Conservation (phyloP, 1,139 yeast genomes). For the Lodderomyces pseudojiufengensis region DNA sequence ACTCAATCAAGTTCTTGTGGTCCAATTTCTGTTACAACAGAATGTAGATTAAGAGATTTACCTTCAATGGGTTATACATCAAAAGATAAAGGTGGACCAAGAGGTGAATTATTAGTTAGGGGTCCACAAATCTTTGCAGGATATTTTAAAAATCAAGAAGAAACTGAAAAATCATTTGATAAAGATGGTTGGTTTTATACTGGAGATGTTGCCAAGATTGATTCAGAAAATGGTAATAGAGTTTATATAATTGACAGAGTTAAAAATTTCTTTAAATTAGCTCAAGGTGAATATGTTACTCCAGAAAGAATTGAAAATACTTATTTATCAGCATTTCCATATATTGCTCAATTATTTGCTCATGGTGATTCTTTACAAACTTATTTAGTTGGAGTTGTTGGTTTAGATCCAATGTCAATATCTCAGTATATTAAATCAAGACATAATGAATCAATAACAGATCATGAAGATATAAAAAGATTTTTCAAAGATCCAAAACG, state of each 20-base stretch:
- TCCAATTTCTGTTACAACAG: slow-evolving; percentile 30
- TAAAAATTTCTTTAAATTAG: slow-evolving; percentile 41
- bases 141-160: slow-evolving; percentile 37
- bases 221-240: slow-evolving; percentile 18
- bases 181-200: slow-evolving; percentile 49
- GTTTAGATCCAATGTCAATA: slow-evolving; percentile 37
- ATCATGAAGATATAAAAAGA: slow-evolving; percentile 24
- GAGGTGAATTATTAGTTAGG: slow-evolving; percentile 39
- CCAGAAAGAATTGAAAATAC: slow-evolving; percentile 41
- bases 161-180: slow-evolving; percentile 44
- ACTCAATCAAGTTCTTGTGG: slow-evolving; percentile 33
- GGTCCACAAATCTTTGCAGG: slow-evolving; percentile 36
- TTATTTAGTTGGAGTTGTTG: slow-evolving; percentile 60
- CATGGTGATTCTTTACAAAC: slow-evolving; percentile 63
- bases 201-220: slow-evolving; percentile 37
- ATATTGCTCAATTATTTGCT: slow-evolving; percentile 31
- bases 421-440: slow-evolving; percentile 17
- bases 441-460: slow-evolving; percentile 16
- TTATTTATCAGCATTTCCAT: slow-evolving; percentile 32
- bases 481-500: slow-evolving; percentile 26
- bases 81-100: slow-evolving; percentile 31
- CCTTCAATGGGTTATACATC: slow-evolving; percentile 37
- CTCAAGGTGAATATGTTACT: slow-evolving; percentile 45
- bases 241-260: slow-evolving; percentile 39
- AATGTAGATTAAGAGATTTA: slow-evolving; percentile 32